These are phyloP conservation scores for Mycosphaerelloides madeirae DNA, from an alignment of 2,329 filamentous ascomycete genomes.

Conservation along the genomic window DNA sequence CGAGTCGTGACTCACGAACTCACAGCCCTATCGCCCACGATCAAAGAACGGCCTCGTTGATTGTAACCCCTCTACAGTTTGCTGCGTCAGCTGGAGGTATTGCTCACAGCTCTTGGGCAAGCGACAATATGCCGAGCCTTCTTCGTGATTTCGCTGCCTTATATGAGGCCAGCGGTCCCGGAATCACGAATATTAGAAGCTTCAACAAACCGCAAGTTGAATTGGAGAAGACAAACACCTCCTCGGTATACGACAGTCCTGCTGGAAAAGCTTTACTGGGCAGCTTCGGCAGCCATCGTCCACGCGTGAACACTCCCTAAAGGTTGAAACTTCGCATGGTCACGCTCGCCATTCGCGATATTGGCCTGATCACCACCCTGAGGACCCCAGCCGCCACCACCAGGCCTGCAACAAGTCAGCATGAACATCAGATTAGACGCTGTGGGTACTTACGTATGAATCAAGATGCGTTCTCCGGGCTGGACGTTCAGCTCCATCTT, in stretches of 20 bases:
- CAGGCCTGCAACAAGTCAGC: constrained; percentile 1
- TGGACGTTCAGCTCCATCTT: constrained; percentile 19
- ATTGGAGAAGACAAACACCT: too few relatives aligned
- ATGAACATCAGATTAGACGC: neutral
- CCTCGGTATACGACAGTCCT: too few relatives aligned
- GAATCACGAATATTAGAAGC: too few relatives aligned
- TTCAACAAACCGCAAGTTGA: too few relatives aligned
- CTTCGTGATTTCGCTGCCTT: too few relatives aligned
- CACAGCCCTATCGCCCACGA: too few relatives aligned
- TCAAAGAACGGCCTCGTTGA: constrained; percentile 19
- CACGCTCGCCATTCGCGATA: neutral
- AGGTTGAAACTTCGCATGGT: constrained; percentile 1
- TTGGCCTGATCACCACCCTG: neutral
- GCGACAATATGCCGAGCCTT: too few relatives aligned
- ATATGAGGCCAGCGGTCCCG: too few relatives aligned
- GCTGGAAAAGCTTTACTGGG: constrained; percentile 4
- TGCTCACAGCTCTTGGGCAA: too few relatives aligned
- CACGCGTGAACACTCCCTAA: constrained; percentile 12
- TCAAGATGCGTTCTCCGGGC: constrained; percentile 21
- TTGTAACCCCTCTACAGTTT: constrained; percentile 24
- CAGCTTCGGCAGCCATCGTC: constrained; percentile 12
- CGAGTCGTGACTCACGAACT: too few relatives aligned
- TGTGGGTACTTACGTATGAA: constrained; percentile 26
- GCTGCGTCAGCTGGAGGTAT: too few relatives aligned
- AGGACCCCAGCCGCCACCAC: constrained; percentile 9